Evolutionary conservation across 495 filamentous ascomycete species (phyloP).

Genomic region (Podospora bellae-mahoneyi): DNA sequence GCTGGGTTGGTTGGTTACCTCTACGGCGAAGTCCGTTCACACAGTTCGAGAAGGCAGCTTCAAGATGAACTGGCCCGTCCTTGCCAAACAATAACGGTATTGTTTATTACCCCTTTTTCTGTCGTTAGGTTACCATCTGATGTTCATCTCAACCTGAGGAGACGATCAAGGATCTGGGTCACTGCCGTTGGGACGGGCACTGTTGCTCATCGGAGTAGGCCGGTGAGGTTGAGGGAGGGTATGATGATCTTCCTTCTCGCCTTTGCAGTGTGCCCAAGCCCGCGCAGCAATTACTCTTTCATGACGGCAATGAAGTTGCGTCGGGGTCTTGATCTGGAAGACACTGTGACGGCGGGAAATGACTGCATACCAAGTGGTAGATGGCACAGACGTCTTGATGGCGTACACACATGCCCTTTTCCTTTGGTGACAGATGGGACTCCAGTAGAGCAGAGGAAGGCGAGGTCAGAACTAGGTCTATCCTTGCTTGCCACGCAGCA

Average conservation of each 20-base stretch:
- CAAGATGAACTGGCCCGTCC: background rate
- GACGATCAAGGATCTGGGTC: conserved; percentile 3
- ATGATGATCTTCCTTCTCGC: background rate
- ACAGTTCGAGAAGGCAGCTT: background rate
- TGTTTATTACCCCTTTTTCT: background rate
- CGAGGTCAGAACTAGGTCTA: background rate
- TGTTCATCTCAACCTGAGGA: conserved; percentile 1
- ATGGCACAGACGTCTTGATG: background rate
- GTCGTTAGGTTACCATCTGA: background rate
- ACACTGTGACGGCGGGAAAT: background rate
- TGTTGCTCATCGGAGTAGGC: background rate
- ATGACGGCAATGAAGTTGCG: background rate
- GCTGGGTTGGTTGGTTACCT: background rate
- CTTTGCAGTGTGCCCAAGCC: background rate
- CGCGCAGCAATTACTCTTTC: background rate
- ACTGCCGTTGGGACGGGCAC: background rate
- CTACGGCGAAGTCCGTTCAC: background rate
- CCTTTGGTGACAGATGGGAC: background rate
- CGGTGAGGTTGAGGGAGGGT: background rate
- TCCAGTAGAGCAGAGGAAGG: background rate
- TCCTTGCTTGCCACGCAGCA: background rate
- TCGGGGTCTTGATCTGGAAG: background rate
- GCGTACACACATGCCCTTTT: background rate
- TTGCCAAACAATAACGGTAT: background rate
- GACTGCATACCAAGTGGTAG: background rate